Conservation (phyloP, 208 protist species). For the Trichomonas gallinae region DNA sequence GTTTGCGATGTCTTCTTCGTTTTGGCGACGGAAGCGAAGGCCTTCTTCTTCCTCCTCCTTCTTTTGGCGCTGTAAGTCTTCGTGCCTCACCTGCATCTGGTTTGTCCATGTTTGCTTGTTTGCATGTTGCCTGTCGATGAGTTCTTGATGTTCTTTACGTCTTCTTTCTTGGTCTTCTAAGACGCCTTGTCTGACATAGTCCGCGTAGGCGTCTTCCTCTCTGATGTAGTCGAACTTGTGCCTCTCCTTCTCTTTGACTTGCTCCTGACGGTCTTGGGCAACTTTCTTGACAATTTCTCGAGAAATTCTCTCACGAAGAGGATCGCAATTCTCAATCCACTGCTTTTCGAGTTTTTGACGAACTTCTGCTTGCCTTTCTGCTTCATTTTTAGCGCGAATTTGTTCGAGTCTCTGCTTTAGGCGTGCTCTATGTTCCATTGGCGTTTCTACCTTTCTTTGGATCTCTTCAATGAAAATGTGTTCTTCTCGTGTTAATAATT, state of each 20-base stretch:
- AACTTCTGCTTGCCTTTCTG: neutral
- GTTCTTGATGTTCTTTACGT: neutral
- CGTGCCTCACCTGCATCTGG: neutral
- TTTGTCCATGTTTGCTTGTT: neutral
- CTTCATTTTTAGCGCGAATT: neutral
- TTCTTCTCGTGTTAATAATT: neutral
- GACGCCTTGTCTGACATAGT: neutral
- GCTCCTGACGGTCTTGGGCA: neutral
- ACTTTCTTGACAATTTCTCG: neutral
- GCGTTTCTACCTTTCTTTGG: neutral
- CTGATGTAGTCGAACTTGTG: neutral
- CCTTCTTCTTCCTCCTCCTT: neutral
- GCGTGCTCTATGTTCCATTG: neutral
- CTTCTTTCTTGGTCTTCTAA: neutral
- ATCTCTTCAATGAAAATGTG: neutral
- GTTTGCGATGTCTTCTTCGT: neutral
- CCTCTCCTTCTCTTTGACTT: neutral
- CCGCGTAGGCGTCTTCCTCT: neutral
- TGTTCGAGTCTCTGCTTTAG: neutral
- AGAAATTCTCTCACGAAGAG: neutral
- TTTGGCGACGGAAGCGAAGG: neutral
- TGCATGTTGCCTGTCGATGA: neutral
- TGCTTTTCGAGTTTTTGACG: neutral
- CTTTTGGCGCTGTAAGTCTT: neutral
- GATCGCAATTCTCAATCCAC: constrained; percentile 5